Evolutionary conservation across 208 protist species (phyloP), one percentile per base, ranked within the genome.

Genomic region (Crithidia acanthocephali): DNA sequence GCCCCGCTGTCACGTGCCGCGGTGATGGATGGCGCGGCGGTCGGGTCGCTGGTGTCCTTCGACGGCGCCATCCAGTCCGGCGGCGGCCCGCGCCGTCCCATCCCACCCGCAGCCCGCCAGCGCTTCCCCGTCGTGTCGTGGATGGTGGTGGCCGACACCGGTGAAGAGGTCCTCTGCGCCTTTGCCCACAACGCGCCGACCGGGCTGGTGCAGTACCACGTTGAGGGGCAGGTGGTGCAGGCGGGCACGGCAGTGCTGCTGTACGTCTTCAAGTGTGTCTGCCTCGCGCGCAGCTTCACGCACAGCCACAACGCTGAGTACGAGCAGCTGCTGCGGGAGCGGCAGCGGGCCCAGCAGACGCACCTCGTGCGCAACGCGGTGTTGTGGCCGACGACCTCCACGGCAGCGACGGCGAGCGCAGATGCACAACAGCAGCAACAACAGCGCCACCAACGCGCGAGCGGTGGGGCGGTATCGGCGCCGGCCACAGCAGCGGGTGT

Each of bases 161-260:
- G 73, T 0, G 65, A 77, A 13, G 67, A 84, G 70, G 74, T 95
- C 48, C 81, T 95, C 23, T 97, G 92, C 63, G 86, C 81, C 37
- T 97, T 95, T 71, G 69, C 81, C 11, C 52, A 68, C 4, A 73
- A 53, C 27, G 61, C 77, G 2, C 87, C 90, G 16, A 83, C 72
- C 33, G 75, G 72, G 11, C 92, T 86, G n/a, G 84, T 97, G 63
- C 84, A 81, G 35, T 94, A 97, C 76, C 79, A 85, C 71, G 64
- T 97, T 3, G 90, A 95, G 65, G 86, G 88, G 10, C 90, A 97
- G 70, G 84, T 97, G 51, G 81, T 95, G 63, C 75, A 71, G 44
- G 71, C 47, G 32, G 76, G 69, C 37, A 28, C 68, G 11, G 67
- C 63, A 20, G 74, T 79, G 6, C 66, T 90, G 47, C 83, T 97